A percentile compares a stretch with the other conserved stretches of the same genome.
Evolutionary conservation across 225 moss, liverwort and hornwort species (phyloP).

Genomic region (Pleurozium schreberi): DNA sequence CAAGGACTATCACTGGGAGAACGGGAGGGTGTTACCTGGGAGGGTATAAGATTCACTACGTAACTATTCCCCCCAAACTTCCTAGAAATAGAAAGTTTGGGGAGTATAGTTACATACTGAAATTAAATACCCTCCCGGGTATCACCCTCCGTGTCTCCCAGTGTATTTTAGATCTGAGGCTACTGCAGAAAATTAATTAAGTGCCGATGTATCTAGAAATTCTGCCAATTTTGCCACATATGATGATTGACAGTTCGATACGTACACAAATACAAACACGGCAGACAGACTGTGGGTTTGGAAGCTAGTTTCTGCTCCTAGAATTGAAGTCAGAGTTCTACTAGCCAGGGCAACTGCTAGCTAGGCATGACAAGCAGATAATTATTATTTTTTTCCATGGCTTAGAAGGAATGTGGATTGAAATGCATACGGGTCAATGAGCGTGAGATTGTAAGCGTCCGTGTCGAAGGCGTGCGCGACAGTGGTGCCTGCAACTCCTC

Average conservation of each 20-base stretch:
- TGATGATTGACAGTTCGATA: no score
- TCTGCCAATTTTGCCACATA: not conserved
- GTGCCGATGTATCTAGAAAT: not conserved
- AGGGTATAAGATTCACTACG: no score
- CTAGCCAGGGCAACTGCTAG: not conserved
- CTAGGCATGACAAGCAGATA: not conserved
- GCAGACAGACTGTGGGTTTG: not conserved
- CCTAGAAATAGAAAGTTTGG: no score
- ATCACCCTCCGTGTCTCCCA: no score
- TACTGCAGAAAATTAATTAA: not conserved
- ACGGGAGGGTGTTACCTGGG: no score
- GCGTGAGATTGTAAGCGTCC: constrained; percentile 40
- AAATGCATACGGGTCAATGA: constrained; percentile 64
- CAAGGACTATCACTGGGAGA: no score
- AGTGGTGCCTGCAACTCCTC: constrained; percentile 58
- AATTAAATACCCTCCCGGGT: no score
- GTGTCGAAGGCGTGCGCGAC: constrained; percentile 56
- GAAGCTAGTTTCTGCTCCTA: not conserved
- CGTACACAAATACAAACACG: not conserved
- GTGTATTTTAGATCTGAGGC: not conserved
- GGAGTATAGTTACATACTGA: no score
- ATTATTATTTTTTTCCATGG: not conserved
- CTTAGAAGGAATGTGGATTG: not conserved
- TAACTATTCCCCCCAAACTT: no score
- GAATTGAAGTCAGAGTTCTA: not conserved